phyloP scores from a whole-genome alignment of 768 basidiomycete species.

The Termitomyces sp. region DNA sequence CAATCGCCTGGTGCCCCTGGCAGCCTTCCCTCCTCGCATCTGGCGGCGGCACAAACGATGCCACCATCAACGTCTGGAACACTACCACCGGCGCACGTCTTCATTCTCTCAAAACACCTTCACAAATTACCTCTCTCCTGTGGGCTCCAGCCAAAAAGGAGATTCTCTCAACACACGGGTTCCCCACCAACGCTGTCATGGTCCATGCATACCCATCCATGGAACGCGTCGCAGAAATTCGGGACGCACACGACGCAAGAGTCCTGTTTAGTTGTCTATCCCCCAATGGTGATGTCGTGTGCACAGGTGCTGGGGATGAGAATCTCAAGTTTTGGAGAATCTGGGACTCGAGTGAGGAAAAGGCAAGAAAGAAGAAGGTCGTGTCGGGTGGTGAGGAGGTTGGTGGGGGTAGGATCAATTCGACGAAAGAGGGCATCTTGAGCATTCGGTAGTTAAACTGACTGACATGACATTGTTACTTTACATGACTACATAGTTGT shows the following conservation, averaged over 20 bases:
- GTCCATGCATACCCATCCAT: conserved; percentile 83
- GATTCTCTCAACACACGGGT: conserved; percentile 88
- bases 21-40: conserved; percentile 85
- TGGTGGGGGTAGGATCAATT: conserved; percentile 35
- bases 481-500: not conserved
- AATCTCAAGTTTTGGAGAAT: conserved; percentile 95
- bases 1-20: conserved; percentile 98
- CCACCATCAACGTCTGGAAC: conserved; percentile 88
- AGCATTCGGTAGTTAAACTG: conserved; percentile 27
- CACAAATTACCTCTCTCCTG: conserved; percentile 88
- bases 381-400: conserved; percentile 27
- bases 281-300: conserved; percentile 88
- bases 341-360: conserved; percentile 55
- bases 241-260: conserved; percentile 89
- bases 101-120: conserved; percentile 79
- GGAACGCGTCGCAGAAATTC: conserved; percentile 75
- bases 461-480: not conserved
- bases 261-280: conserved; percentile 82
- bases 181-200: conserved; percentile 82
- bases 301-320: conserved; percentile 92
- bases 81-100: conserved; percentile 88
- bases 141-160: conserved; percentile 89
- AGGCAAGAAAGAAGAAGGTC: conserved; percentile 47
- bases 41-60: conserved; percentile 94
- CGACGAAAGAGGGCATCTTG: conserved; percentile 44